Conservation (phyloP, 768 basidiomycete genomes). For the Lentinus tigrinus region DNA sequence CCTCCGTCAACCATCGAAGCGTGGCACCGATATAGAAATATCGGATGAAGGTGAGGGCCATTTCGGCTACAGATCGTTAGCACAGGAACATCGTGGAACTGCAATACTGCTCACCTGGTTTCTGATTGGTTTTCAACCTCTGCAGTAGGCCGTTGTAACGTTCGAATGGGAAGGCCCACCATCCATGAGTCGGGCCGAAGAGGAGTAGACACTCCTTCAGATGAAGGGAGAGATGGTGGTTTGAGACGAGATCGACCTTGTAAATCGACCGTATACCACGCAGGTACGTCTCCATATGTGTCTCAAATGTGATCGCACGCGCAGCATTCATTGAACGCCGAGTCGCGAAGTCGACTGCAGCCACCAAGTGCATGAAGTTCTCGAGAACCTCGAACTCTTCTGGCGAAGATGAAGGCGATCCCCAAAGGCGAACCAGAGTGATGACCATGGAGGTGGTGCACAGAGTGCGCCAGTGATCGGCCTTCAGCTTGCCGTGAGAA, state of each 20-base stretch:
- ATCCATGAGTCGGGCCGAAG: conserved; percentile 31
- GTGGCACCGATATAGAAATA: background rate
- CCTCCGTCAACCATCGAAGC: background rate
- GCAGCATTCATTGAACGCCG: background rate
- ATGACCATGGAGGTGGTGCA: conserved; percentile 33
- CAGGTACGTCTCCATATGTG: conserved; percentile 23
- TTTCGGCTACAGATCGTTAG: background rate
- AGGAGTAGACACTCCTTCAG: conserved; percentile 24
- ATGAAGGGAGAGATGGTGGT: conserved; percentile 34
- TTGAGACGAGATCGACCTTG: conserved; percentile 26
- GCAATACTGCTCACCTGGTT: background rate
- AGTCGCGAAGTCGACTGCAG: conserved; percentile 24
- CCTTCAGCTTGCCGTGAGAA: conserved; percentile 20
- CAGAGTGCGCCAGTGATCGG: conserved; percentile 33
- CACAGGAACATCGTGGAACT: background rate
- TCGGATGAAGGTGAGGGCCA: background rate
- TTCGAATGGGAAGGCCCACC: conserved; percentile 30
- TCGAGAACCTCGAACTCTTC: conserved; percentile 16
- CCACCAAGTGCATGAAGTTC: conserved; percentile 29
- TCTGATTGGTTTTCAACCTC: conserved; percentile 25
- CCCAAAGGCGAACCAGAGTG: conserved; percentile 38
- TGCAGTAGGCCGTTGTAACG: conserved; percentile 28
- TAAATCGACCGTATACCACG: conserved; percentile 19
- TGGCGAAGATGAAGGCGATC: conserved; percentile 8
- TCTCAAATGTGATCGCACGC: conserved; percentile 3